Evolutionary conservation across 2,329 filamentous ascomycete genomes (phyloP), one percentile per base, ranked within the genome.

Genomic region (Aspergillus alliaceus): DNA sequence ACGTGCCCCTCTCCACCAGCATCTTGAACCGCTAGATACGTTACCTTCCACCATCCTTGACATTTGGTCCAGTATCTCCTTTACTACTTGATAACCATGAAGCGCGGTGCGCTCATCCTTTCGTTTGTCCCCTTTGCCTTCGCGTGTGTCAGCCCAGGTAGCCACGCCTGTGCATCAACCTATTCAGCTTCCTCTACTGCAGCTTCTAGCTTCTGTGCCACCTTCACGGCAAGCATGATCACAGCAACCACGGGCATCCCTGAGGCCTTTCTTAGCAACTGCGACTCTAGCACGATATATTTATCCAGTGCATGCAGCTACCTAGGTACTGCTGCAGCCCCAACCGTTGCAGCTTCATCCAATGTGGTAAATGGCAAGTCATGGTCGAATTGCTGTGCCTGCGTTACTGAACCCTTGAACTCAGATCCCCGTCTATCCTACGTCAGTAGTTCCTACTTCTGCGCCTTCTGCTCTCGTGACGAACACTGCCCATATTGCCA

Each of bases 221-320:
- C 64, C 20, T 67, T 67, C 53, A 67, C 65, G 24, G 61, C 59
- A 22, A 63, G 63, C 32, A 40, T 54, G 8, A 63, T 64, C 55
- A 64, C 64, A 6, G 64, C 56, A 7, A 64, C 65, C 20, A 66
- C 65, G 3, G 61, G 53, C 14, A 57, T 66, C 9, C 64, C 65
- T 8, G 51, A 32, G 44, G 54, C 58, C 55, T 57, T 65, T 56
- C 48, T 65, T 52, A 27, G 59, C 55, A 56, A 53, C 40, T 67
- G 65, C 50, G 59, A 64, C 29, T 61, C 56, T 42, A 63, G 63
- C n/a, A 57, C 58, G 12, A 63, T 59, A 40, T 61, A 66, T 25
- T 40, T 67, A 8, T 67, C 65, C 12, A 67, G 64, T 55, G 65
- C 65, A 9, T 67, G 65, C 53, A 67, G 61, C 58, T 67, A 64